phyloP scores from a whole-genome alignment of 108 stramenopile genomes.

The Nitzschia sp. region DNA sequence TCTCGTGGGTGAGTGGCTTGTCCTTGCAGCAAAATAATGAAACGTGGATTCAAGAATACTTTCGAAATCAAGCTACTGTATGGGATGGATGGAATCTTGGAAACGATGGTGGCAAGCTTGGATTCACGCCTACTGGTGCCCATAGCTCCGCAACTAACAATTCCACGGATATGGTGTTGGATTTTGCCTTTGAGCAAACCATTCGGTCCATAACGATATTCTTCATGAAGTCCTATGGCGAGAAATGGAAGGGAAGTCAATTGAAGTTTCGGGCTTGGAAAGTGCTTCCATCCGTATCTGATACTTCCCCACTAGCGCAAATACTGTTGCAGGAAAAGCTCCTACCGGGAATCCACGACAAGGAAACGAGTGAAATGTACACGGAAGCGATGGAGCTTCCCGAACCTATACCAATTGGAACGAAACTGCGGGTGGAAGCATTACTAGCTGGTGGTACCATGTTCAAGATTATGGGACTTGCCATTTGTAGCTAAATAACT shows the following conservation, averaged over 20 bases:
- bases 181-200: conserved; percentile 42
- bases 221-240: conserved; percentile 82
- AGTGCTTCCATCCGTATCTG: background rate
- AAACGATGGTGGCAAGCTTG: conserved; percentile 61
- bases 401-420: conserved; percentile 15
- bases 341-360: conserved; percentile 58
- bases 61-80: conserved; percentile 33
- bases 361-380: conserved; percentile 78
- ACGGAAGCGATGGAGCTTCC: conserved; percentile 47
- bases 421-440: conserved; percentile 24
- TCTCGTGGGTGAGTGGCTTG: conserved; percentile 65
- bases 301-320: background rate
- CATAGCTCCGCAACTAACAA: conserved; percentile 5
- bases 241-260: conserved; percentile 64
- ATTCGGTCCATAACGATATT: conserved; percentile 63
- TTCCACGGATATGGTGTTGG: conserved; percentile 11
- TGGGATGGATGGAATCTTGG: conserved; percentile 61
- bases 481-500: conserved; percentile 60
- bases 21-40: conserved; percentile 55
- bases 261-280: conserved; percentile 2
- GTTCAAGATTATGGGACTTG: conserved; percentile 84
- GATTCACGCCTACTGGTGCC: conserved; percentile 51
- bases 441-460: conserved; percentile 55
- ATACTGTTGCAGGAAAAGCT: conserved; percentile 22
- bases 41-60: conserved; percentile 47